Evolutionary conservation across 352 stramenopile species (phyloP).

Genomic region (Globisporangium carolinianum): DNA sequence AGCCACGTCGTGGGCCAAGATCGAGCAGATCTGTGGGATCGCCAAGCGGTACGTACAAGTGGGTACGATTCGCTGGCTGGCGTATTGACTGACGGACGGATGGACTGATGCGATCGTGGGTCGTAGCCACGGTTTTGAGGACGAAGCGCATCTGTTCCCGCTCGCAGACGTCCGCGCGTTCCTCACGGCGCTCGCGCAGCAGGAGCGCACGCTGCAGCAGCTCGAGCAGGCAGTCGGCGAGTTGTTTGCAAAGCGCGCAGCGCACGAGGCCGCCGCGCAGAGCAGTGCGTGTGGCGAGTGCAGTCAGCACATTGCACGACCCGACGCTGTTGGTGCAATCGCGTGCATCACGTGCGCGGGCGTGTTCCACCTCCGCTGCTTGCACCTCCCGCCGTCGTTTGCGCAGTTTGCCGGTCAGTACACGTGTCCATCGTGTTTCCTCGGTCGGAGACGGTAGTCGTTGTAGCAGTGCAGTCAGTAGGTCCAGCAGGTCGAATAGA

Average conservation of each 20-base stretch:
- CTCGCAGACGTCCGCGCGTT: slow-evolving; percentile 36
- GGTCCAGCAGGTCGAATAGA: too few relatives aligned
- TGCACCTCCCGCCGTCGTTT: slow-evolving; percentile 52
- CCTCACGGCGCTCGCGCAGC: slow-evolving; percentile 17
- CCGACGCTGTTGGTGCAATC: slow-evolving; percentile 29
- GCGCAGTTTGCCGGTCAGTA: slow-evolving; percentile 49
- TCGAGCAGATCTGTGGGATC: slow-evolving; percentile 40
- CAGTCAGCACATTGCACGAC: slow-evolving; percentile 21
- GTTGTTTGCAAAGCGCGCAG: slow-evolving; percentile 8
- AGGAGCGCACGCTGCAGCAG: slow-evolving; percentile 23
- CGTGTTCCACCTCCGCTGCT: slow-evolving; percentile 45
- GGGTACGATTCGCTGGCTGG: too few relatives aligned
- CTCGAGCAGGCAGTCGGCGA: slow-evolving; percentile 21
- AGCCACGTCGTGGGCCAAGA: slow-evolving; percentile 14
- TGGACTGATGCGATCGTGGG: too few relatives aligned
- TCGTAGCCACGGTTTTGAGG: slow-evolving; percentile 45
- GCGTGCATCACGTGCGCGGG: slow-evolving; percentile 35
- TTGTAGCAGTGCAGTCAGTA: too few relatives aligned
- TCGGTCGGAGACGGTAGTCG: slow-evolving; percentile 22
- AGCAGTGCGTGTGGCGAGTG: slow-evolving; percentile 30
- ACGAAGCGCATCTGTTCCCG: slow-evolving; percentile 63
- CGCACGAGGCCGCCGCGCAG: background rate
- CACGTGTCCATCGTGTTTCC: slow-evolving; percentile 57
- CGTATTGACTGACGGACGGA: too few relatives aligned
- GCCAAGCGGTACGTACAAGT: slow-evolving; percentile 30